Evolutionary conservation across 176 grass and related monocot species (phyloP), one percentile per base, ranked within the genome.

Genomic region (Pontederia paniculata): DNA sequence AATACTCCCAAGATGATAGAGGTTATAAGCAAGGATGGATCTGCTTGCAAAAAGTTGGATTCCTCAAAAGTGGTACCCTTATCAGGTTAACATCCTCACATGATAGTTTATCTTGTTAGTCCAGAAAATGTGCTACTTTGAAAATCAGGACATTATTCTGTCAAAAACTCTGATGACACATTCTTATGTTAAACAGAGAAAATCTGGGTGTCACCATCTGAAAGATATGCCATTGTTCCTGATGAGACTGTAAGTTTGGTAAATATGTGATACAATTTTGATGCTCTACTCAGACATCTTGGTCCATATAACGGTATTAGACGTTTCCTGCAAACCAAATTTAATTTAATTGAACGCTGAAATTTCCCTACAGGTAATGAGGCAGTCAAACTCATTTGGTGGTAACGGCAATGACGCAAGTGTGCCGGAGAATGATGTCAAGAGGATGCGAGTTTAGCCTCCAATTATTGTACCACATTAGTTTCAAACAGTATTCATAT

Each of bases 151-250:
- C 13, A 0, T 58, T 41, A n/a, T 23, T 28, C 21, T 60, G 37
- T 42, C 37, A 12, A 12, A 42, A 44, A 11, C 12, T 56, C 16
- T 44, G 9, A 44, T 44, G 14, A 42, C 18, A 43, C 31, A 21
- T 58, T 44, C 4, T 42, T 37, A 45, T 50, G 9, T 42, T 23
- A 66, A 23, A 18, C 78, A 98, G 93, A 83, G 22, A 98, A 98
- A 71, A 42, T 98, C 48, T 98, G 93, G 93, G 83, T 98, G 47
- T 98, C 93, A 0, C 93, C 86, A 17, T 84, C 93, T 0, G 80
- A 98, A 84, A 88, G 93, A 98, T 98, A 98, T 8, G 93, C 93
- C 20, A 77, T 98, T 67, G 93, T 98, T 45, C 93, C 93, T 58
- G 83, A 91, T 50, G 93, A 98, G 41, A 90, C 83, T 21, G 93